phyloP scores from a whole-genome alignment of 345 rosid species.

The Eucalyptus shirleyi region DNA sequence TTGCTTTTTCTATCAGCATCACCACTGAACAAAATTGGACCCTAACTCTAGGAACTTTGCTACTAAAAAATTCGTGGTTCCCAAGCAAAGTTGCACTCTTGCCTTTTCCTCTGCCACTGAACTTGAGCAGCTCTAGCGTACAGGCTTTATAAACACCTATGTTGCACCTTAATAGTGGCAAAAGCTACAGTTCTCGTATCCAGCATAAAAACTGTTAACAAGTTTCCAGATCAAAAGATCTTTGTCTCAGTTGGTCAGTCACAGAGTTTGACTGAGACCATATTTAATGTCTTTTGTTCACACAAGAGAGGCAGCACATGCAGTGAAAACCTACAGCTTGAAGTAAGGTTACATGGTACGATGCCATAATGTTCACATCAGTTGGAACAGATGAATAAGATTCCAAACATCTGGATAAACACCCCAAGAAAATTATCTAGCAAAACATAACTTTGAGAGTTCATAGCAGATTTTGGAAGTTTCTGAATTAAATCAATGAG shows the following conservation, averaged over 20 bases:
- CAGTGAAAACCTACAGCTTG: not conserved
- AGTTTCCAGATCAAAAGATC: not conserved
- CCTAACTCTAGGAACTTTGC: not conserved
- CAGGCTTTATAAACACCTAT: not conserved
- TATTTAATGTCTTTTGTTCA: not conserved
- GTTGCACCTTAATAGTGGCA: not conserved
- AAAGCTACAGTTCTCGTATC: not conserved
- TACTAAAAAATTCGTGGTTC: not conserved
- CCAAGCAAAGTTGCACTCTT: not conserved
- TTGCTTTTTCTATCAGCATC: not conserved
- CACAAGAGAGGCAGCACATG: not conserved
- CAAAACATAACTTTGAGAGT: not conserved
- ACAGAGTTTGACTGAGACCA: not conserved
- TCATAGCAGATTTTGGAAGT: not conserved
- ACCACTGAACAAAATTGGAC: not conserved
- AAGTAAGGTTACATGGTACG: not conserved
- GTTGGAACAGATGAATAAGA: not conserved
- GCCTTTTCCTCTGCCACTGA: not conserved
- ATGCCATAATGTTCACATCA: not conserved
- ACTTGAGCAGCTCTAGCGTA: not conserved
- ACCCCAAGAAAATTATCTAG: not conserved
- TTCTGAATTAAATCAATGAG: not conserved
- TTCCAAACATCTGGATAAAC: not conserved
- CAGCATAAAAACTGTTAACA: not conserved
- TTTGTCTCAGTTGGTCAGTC: not conserved